A percentile compares a stretch with the other conserved stretches of the same genome.
phyloP scores from a whole-genome alignment of 345 rosid genomes.

The Eucalyptus regnans region DNA sequence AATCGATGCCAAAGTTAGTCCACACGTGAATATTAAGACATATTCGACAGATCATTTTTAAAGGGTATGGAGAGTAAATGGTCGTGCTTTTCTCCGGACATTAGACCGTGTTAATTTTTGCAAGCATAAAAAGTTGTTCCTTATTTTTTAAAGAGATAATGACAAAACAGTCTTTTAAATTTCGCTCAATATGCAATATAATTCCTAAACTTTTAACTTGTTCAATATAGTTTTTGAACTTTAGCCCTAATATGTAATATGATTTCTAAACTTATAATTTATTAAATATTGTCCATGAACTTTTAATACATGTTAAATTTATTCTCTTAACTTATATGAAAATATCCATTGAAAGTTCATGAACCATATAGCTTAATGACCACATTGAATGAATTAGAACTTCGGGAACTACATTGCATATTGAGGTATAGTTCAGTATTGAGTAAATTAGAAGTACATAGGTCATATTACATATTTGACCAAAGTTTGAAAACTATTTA shows the following conservation, averaged over 20 bases:
- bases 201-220: too few relatives aligned
- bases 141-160: not conserved
- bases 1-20: not conserved
- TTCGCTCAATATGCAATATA: too few relatives aligned
- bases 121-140: not conserved
- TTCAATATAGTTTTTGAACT: too few relatives aligned
- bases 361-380: fast-evolving
- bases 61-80: not conserved
- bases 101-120: not conserved
- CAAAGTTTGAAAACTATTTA: too few relatives aligned
- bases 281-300: too few relatives aligned
- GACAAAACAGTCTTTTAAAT: not conserved
- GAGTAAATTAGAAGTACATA: not conserved
- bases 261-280: too few relatives aligned
- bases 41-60: not conserved
- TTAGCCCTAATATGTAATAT: too few relatives aligned
- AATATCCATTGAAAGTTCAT: too few relatives aligned
- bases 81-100: not conserved
- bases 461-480: too few relatives aligned
- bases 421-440: fast-evolving
- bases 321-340: fast-evolving
- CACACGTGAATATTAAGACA: not conserved
- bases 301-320: too few relatives aligned
- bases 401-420: fast-evolving
- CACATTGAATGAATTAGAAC: too few relatives aligned